Conservation (phyloP, 768 basidiomycete genomes). For the Peribolospora baueri region DNA sequence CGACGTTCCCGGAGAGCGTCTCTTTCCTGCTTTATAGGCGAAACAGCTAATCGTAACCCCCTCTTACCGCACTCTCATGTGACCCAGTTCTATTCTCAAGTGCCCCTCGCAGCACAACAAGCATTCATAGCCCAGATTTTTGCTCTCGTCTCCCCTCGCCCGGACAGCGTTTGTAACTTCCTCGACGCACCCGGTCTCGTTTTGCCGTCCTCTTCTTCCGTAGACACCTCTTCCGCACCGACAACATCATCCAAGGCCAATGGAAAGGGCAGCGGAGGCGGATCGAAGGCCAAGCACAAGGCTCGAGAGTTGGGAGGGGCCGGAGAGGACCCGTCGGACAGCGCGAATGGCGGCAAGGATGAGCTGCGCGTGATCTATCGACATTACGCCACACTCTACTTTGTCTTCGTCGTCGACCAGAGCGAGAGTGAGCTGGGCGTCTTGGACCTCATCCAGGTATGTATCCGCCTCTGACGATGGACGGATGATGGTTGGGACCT, state of each 20-base stretch:
- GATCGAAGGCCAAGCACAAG: conserved; percentile 46
- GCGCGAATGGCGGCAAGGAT: conserved; percentile 10
- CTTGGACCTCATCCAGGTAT: conserved; percentile 81
- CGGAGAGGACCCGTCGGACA: conserved; percentile 29
- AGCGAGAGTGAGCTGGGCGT: conserved; percentile 93
- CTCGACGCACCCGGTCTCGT: conserved; percentile 37
- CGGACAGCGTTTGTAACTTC: conserved; percentile 74
- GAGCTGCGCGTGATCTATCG: conserved; percentile 67
- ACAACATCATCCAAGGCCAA: background rate
- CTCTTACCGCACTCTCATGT: background rate
- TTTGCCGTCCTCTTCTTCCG: conserved; percentile 10
- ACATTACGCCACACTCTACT: conserved; percentile 86
- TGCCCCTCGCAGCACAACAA: conserved; percentile 4
- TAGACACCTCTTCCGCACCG: background rate
- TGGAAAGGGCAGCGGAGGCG: conserved; percentile 27
- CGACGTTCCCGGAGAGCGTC: no score
- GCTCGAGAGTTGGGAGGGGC: conserved; percentile 26
- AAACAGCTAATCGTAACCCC: background rate
- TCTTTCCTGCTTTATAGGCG: background rate
- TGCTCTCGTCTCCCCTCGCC: conserved; percentile 56
- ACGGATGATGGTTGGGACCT: no score
- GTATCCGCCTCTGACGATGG: conserved; percentile 9
- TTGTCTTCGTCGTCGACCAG: conserved; percentile 87
- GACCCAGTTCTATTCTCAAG: conserved; percentile 45
- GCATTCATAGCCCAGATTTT: conserved; percentile 65